Evolutionary conservation across 2,329 filamentous ascomycete genomes (phyloP).

Genomic region (Venturia effusa): DNA sequence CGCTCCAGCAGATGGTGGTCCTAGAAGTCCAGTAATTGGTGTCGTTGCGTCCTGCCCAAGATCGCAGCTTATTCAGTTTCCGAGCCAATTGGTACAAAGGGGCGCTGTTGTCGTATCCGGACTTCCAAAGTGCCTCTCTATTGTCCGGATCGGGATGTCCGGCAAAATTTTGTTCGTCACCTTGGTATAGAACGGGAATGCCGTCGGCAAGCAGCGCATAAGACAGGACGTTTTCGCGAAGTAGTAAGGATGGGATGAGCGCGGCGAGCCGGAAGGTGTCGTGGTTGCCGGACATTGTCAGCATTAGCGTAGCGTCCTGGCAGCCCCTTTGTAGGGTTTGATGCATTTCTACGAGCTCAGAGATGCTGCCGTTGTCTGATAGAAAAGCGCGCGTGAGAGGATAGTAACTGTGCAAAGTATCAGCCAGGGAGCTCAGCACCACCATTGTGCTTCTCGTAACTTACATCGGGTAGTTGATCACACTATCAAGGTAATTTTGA

Average conservation of each 20-base stretch:
- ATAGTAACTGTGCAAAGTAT: slow-evolving; percentile 20
- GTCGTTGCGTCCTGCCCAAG: slow-evolving; percentile 29
- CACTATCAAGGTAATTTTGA: slow-evolving; percentile 24
- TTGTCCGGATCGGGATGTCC: slow-evolving; percentile 27
- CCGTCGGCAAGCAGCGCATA: slow-evolving; percentile 30
- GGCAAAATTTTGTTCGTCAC: slow-evolving; percentile 31
- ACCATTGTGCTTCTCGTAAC: not conserved
- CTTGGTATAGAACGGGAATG: slow-evolving; percentile 32
- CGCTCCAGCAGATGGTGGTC: slow-evolving; percentile 33
- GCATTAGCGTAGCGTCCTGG: slow-evolving; percentile 27
- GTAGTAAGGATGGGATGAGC: slow-evolving; percentile 24
- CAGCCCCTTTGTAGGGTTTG: slow-evolving; percentile 24
- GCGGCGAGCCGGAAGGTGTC: slow-evolving; percentile 30
- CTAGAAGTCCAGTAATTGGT: slow-evolving; percentile 30
- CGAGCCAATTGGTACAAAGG: slow-evolving; percentile 29
- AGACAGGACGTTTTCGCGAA: slow-evolving; percentile 28
- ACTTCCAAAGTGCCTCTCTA: slow-evolving; percentile 29
- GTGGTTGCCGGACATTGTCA: slow-evolving; percentile 31
- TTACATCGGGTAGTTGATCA: slow-evolving; percentile 26
- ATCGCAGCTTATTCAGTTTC: slow-evolving; percentile 32
- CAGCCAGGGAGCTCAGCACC: not conserved
- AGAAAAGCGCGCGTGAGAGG: slow-evolving; percentile 25
- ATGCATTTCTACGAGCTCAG: slow-evolving; percentile 24
- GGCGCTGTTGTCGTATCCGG: slow-evolving; percentile 28
- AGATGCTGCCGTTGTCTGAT: slow-evolving; percentile 25